Conservation (phyloP, 768 basidiomycete genomes). For the Phallus indusiatus region DNA sequence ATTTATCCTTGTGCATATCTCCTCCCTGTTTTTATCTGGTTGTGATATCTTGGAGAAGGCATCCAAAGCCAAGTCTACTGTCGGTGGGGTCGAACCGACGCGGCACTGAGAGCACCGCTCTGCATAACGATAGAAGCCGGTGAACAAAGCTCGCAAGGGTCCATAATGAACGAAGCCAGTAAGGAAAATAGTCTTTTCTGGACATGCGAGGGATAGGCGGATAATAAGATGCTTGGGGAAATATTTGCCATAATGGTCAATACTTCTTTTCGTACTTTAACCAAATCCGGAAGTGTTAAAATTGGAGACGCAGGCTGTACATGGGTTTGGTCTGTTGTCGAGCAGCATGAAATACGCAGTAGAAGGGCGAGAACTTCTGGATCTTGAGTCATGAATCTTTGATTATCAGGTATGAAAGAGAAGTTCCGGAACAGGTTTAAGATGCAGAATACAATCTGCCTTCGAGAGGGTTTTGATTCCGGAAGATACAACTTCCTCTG, state of each 20-base stretch:
- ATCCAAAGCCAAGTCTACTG: slow-evolving; percentile 73
- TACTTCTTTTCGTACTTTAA: slow-evolving; percentile 68
- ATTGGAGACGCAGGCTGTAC: slow-evolving; percentile 37
- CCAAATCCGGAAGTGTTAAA: slow-evolving; percentile 62
- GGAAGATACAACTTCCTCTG: slow-evolving; percentile 32
- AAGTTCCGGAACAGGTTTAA: slow-evolving; percentile 83
- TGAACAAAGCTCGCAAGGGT: slow-evolving; percentile 54
- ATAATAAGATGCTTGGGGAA: slow-evolving; percentile 41
- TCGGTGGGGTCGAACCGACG: slow-evolving; percentile 43
- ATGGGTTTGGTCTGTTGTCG: slow-evolving; percentile 20
- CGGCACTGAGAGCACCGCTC: slow-evolving; percentile 31
- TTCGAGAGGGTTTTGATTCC: slow-evolving; percentile 58
- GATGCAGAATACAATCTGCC: slow-evolving; percentile 57
- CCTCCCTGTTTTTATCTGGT: slow-evolving; percentile 67
- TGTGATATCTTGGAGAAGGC: slow-evolving; percentile 73
- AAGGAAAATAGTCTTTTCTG: slow-evolving; percentile 55
- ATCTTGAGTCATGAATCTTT: slow-evolving; percentile 53
- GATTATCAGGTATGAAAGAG: slow-evolving; percentile 64
- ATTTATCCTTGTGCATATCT: slow-evolving; percentile 55
- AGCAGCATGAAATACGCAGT: slow-evolving; percentile 58
- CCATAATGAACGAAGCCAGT: slow-evolving; percentile 66
- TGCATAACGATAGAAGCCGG: slow-evolving; percentile 53
- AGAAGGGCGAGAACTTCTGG: slow-evolving; percentile 55
- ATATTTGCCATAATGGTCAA: slow-evolving; percentile 61
- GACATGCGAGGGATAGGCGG: slow-evolving; percentile 33